Evolutionary conservation across 176 grass and related monocot species (phyloP).

Genomic region (Panicum miliaceum): DNA sequence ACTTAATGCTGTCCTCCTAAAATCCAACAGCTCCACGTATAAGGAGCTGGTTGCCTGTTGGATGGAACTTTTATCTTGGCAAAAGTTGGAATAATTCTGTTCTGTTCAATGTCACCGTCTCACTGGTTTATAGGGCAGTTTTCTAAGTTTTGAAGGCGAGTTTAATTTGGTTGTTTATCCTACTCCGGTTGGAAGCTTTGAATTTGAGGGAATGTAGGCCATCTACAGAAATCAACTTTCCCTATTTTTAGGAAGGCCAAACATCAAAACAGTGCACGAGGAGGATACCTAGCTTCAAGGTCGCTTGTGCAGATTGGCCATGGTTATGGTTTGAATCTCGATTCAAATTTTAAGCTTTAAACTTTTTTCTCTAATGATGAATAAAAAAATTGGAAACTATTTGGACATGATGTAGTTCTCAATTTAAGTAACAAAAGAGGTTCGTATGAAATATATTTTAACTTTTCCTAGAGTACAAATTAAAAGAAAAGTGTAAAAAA

Average conservation of each 20-base stretch:
- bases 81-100: conserved; percentile 6
- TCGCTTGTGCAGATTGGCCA: too few relatives aligned
- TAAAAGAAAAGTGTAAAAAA: too few relatives aligned
- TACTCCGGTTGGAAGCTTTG: not conserved
- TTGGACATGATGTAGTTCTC: too few relatives aligned
- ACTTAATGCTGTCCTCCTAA: conserved; percentile 10
- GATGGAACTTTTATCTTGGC: not conserved
- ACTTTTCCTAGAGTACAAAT: too few relatives aligned
- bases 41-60: not conserved
- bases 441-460: too few relatives aligned
- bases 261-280: not conserved
- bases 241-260: not conserved
- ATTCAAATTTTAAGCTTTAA: too few relatives aligned
- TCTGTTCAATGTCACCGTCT: not conserved
- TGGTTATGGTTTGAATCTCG: too few relatives aligned
- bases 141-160: not conserved
- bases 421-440: too few relatives aligned
- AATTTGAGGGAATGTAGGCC: not conserved
- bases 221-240: not conserved
- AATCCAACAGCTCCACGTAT: conserved; percentile 27
- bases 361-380: too few relatives aligned
- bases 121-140: not conserved
- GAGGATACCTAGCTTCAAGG: too few relatives aligned
- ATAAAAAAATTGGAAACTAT: too few relatives aligned
- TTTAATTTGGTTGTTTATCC: not conserved